Conservation (phyloP, 2,329 filamentous ascomycete genomes). For the Fusarium praegraminearum region DNA sequence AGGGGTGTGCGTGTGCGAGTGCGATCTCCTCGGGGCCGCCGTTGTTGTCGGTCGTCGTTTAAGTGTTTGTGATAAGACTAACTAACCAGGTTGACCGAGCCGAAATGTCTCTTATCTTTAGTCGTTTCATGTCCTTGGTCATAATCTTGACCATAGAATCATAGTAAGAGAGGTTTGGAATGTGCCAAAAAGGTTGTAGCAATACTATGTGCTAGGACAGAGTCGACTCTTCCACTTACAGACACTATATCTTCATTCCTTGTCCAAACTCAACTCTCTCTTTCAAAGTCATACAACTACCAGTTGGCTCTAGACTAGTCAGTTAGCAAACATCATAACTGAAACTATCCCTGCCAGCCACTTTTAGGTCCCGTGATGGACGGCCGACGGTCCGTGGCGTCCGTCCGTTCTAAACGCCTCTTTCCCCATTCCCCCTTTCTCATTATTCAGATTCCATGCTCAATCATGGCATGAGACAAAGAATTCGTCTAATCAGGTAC, state of each 20-base stretch:
- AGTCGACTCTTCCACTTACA: background rate
- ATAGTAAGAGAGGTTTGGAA: background rate
- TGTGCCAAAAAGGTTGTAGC: conserved; percentile 7
- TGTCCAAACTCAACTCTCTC: conserved; percentile 11
- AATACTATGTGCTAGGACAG: background rate
- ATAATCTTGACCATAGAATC: background rate
- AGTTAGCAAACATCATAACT: conserved; percentile 5
- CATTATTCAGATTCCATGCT: conserved; percentile 1
- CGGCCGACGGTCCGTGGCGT: conserved; percentile 44
- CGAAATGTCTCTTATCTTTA: conserved; percentile 13
- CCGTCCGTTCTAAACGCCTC: conserved; percentile 25
- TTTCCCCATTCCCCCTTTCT: background rate
- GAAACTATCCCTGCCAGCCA: conserved; percentile 35
- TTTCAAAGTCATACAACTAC: background rate
- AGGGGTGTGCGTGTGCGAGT: conserved; percentile 13
- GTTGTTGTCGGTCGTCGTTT: conserved; percentile 7
- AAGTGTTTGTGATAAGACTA: conserved; percentile 2
- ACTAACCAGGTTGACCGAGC: conserved; percentile 30
- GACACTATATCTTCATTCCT: background rate
- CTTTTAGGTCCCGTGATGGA: conserved; percentile 36
- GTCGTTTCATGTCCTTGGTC: conserved; percentile 20
- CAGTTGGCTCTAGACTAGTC: background rate
- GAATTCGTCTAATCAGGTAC: background rate
- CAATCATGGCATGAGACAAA: background rate
- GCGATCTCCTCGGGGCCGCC: conserved; percentile 20